Percentiles rank a stretch among this genome's conserved stretches.
Conservation (phyloP, 768 basidiomycete genomes). For the Xanthoconium stramineum region DNA sequence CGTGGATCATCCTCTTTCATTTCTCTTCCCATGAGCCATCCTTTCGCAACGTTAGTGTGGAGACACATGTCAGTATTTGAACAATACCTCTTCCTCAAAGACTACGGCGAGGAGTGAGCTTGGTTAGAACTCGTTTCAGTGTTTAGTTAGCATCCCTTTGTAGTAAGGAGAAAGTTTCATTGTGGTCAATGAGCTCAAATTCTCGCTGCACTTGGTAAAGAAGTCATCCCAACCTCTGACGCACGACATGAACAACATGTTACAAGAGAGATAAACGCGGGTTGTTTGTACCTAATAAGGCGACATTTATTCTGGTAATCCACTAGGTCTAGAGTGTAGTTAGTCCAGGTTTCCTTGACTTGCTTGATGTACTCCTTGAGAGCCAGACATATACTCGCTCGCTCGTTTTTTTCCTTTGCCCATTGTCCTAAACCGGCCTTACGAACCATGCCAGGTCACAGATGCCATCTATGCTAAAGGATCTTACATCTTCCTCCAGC, state of each 20-base stretch:
- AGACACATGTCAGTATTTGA: neutral
- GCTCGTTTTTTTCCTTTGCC: no score
- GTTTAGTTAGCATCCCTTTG: constrained; percentile 57
- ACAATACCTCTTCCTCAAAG: constrained; percentile 78
- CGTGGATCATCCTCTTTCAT: constrained; percentile 92
- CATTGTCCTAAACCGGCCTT: no score
- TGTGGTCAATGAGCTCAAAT: constrained; percentile 90
- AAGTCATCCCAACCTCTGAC: constrained; percentile 93
- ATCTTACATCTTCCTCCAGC: no score
- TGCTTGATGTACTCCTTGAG: no score
- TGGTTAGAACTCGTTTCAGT: neutral
- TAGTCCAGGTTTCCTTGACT: constrained; percentile 93
- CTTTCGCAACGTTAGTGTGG: constrained; percentile 30
- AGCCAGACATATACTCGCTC: no score
- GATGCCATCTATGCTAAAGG: no score
- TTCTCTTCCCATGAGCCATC: constrained; percentile 96
- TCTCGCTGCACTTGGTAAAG: constrained; percentile 96
- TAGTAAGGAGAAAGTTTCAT: constrained; percentile 99
- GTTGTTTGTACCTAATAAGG: constrained; percentile 65
- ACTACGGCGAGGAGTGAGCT: constrained; percentile 41
- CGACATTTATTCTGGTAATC: constrained; percentile 99
- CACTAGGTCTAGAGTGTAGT: constrained; percentile 91
- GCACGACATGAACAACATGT: constrained; percentile 7
- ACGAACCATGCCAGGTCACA: no score
- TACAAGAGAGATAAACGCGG: constrained; percentile 26